Evolutionary conservation across 2,329 filamentous ascomycete species (phyloP), one percentile per base, ranked within the genome.

Genomic region (Aureobasidium sp.): DNA sequence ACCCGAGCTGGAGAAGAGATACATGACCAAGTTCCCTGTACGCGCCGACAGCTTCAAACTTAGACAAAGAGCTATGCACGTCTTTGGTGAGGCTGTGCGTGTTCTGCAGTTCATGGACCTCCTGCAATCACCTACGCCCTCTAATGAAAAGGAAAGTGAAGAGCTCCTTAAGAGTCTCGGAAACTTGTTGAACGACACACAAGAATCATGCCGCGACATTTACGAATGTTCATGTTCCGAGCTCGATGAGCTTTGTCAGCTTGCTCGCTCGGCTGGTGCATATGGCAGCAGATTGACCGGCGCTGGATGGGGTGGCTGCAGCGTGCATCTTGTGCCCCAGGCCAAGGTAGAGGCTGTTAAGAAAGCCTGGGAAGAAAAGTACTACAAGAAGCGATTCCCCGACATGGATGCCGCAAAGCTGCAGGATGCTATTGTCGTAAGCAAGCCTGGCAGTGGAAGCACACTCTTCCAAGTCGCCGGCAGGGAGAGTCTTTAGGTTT

Each of bases 231-330:
- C 89, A 69, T 96, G 90, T 69, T 86, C 89, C 0, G 92, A 97
- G 75, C 84, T 97, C n/a, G 93, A 99, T 73, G 82, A 90, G 65
- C 83, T 99, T 41, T 97, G 93, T 74, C 74, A 81, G 43, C 87
- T 97, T 67, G 92, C 92, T 0, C 82, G 87, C 32, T 81, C 79
- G 17, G 89, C 89, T 0, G 94, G 94, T 2, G 85, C 89, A 20
- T 92, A 91, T 72, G 94, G 93, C 32, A 92, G 89, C 68, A 81
- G 93, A 29, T 77, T 97, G 68, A 97, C 93, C 0, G 94, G 94
- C 43, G 94, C 94, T 0, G 94, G 94, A 3, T 99, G 94, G 94
- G 94, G 94, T 65, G 94, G 94, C 2, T 97, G 94, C 77, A 94
- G 86, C 64, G 93, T 99, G 63, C 94, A 99, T 77, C 82, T 99